Base-by-base conservation (phyloP, 1,284 basidiomycete genomes). In the Prillingera fragicola region DNA sequence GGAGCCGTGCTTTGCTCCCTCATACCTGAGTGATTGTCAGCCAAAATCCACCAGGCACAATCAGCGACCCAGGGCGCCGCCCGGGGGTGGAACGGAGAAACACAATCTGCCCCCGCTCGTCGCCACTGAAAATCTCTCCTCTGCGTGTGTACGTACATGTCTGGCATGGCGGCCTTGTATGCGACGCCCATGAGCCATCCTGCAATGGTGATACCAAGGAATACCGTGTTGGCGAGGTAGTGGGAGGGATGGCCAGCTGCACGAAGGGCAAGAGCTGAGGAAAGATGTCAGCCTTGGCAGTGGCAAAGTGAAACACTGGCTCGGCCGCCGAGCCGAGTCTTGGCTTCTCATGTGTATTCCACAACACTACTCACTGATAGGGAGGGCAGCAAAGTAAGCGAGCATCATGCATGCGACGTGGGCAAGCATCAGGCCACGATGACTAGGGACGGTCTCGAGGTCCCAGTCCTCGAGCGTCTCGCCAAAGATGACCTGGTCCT, bases 161-260 rank as follows among this genome's bases (percentile, higher is more conserved):
- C 52, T 19, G 61, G 59, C 27, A 60, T 63, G 4, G 50, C 55
- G 4, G 56, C 54, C 28, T 61, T 60, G 52, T 70, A 70, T 5
- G 55, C 57, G 9, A 57, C 52, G 18, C 63, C 61, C n/a, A 57
- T 51, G 27, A 67, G 34, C 68, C 68, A 70, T 13, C 65, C 63
- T 10, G 62, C 35, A 13, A 59, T 27, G 32, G 61, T 56, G 21
- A 62, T 38, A 17, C 37, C 48, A 22, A 67, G 48, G 50, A 62
- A 62, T 3, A 38, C 47, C 10, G 36, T 44, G 43, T 62, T 65
- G 40, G 38, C 59, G 34, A 66, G 33, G 51, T 63, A 56, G 41
- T 68, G 65, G 12, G 53, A 48, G 5, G 63, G 59, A 38, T 66
- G 63, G 25, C 56, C 42, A 3, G 63, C 63, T 5, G 65, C 59